These are phyloP conservation scores for Biscogniauxia mediterranea DNA, from an alignment of 2,329 filamentous ascomycete species.

Conservation along the genomic window DNA sequence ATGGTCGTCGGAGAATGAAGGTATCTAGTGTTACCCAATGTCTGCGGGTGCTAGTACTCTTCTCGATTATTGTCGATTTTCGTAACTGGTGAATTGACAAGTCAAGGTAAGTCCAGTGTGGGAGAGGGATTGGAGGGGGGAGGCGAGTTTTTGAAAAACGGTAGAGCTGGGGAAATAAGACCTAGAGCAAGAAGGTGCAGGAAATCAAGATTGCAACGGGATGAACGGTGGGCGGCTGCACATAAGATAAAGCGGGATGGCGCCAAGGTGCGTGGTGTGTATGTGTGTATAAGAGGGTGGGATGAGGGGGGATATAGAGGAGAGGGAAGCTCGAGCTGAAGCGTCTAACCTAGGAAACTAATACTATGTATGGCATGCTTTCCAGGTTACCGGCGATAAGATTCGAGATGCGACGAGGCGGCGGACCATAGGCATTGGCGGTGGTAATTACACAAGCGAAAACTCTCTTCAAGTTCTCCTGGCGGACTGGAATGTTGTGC, in stretches of 20 bases:
- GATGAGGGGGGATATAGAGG: too few species aligned
- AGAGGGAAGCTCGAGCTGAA: not conserved
- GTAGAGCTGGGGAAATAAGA: not conserved
- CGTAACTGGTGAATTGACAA: not conserved
- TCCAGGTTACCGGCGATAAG: not conserved
- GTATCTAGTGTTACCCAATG: not conserved
- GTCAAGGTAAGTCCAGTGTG: not conserved
- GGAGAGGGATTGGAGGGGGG: too few species aligned
- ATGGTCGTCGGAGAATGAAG: conserved; percentile 17
- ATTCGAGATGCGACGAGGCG: not conserved
- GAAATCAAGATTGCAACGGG: not conserved
- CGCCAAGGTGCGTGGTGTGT: not conserved
- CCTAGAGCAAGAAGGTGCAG: not conserved
- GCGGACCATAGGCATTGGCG: not conserved
- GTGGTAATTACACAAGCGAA: too few species aligned
- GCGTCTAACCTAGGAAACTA: not conserved
- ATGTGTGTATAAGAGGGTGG: too few species aligned
- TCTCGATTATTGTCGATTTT: not conserved
- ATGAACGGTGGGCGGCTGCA: too few species aligned
- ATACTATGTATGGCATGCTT: not conserved
- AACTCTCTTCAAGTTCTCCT: too few species aligned
- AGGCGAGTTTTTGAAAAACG: not conserved
- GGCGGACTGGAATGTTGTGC: too few species aligned
- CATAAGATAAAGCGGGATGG: not conserved
- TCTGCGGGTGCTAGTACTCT: not conserved